Evolutionary conservation across 1,284 basidiomycete species (phyloP), one percentile per base, ranked within the genome.

Genomic region (Athelia psychrophila): DNA sequence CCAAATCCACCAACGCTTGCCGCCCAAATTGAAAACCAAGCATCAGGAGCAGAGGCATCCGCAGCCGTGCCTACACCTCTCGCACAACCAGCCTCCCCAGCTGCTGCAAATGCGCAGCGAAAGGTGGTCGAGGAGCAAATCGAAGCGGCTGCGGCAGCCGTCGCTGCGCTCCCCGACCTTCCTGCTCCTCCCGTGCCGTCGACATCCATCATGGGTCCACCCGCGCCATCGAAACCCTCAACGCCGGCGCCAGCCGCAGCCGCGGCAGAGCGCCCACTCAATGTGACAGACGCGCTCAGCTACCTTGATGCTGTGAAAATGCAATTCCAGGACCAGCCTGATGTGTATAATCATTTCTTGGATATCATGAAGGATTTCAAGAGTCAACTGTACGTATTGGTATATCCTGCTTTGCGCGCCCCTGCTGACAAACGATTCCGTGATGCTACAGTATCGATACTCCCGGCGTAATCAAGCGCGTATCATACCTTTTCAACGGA

Each of bases 311-410:
- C 90, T 54, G 95, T 98, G 74, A 96, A 97, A 74, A 71, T 81
- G 46, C 88, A 93, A 70, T 98, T 97, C 63, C 78, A 84, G 46
- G 86, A 92, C 63, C 83, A 89, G 56, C 93, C 94, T 4, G 91
- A 94, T 57, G 93, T 96, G 16, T 98, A 97, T 73, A 97, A 97
- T 67, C 83, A 86, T 52, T 98, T 98, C 67, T 73, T 98, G 63
- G 95, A 97, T 64, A 96, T 98, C 59, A 98, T 98, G 95, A 98
- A 98, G 71, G 95, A 98, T 65, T 96, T 96, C 71, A 96, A 96
- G 73, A 89, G 88, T 52, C 90, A 95, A 62, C 72, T 83, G 93
- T 95, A 62, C 63, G 86, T 77, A 22, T 51, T 18, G 16, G 49
- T 25, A 46, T 53, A 55, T 56, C 27, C 2, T 22, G 50, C 16